Base-by-base conservation (phyloP, 202 grass and related monocot species). In the Dendrocalamus latiflorus region DNA sequence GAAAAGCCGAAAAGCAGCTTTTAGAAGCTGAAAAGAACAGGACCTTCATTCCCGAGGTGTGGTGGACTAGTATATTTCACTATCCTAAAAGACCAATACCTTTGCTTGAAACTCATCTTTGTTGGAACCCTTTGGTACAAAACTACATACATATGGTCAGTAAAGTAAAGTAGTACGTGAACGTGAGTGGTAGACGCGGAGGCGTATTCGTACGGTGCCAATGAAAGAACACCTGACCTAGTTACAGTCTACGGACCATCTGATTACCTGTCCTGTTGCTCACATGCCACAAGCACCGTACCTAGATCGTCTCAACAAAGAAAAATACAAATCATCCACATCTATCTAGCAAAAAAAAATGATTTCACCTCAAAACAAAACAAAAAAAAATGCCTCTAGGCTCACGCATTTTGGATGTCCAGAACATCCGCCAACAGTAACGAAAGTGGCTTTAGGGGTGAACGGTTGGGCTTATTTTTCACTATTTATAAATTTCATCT, bases 201-300 rank as follows among this genome's bases (percentile, higher is more conserved):
- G 49, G 87, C 51, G 59, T 81, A 82, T 89, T 85, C 77, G 65
- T 48, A 49, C 71, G 74, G 30, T 15, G 53, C 63, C 72, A 77
- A 76, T 6, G 8, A 60, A 42, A 45, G 34, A 76, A 82, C 70
- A 73, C 50, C 14, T 37, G 17, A 25, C 16, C 49, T 38, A 0
- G 42, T 44, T 48, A 16, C 45, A 0, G 9, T 57, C 54, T 24
- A 24, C 0, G 9, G 54, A 57, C 4, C 54, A 5, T 61, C 54
- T 11, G 1, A 57, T 57, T 57, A 11, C 54, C 22, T 28, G 3
- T 1, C 11, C 9, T 4, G 4, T 57, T 57, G 54, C 10, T 61
- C 56, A 61, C 58, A 51, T 6, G 24, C 25, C 25, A 30, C 5
- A 70, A 30, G 43, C 1, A 70, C 68, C 68, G 14, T 48, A 48